Percentiles rank a stretch among this genome's conserved stretches.
phyloP scores from a whole-genome alignment of 148 eudicot species.

The Vaccinium vitisidaea region DNA sequence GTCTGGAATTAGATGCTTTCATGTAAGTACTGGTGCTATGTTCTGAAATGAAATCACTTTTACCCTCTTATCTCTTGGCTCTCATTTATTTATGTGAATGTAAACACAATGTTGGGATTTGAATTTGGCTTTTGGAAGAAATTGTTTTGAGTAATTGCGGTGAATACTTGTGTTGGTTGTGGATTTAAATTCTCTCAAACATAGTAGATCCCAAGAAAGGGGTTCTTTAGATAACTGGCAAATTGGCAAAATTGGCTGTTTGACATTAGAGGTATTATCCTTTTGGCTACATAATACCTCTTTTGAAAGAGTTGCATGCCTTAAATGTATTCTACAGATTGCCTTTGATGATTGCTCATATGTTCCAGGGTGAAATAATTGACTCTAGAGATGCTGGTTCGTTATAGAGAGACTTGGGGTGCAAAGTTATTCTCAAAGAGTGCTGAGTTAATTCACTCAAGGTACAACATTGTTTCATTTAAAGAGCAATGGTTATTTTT shows the following conservation, averaged over 20 bases:
- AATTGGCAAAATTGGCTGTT: constrained; percentile 51
- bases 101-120: not conserved
- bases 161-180: not conserved
- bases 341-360: not conserved
- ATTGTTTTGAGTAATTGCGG: not conserved
- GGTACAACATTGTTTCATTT: too few relatives aligned
- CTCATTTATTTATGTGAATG: not conserved
- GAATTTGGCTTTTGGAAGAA: not conserved
- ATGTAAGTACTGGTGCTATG: not conserved
- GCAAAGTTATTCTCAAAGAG: too few relatives aligned
- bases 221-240: not conserved
- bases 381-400: not conserved
- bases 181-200: not conserved
- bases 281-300: not conserved
- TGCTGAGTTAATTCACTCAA: too few relatives aligned
- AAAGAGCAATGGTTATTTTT: too few relatives aligned
- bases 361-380: not conserved
- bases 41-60: not conserved
- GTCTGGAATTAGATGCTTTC: not conserved
- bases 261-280: constrained; percentile 74
- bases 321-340: not conserved
- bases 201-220: too few relatives aligned
- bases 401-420: too few relatives aligned
- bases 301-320: too few relatives aligned
- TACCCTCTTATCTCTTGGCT: not conserved